These are phyloP conservation scores for Tolypocladium amazonense DNA, from an alignment of 2,329 filamentous ascomycete genomes.

Conservation along the genomic window DNA sequence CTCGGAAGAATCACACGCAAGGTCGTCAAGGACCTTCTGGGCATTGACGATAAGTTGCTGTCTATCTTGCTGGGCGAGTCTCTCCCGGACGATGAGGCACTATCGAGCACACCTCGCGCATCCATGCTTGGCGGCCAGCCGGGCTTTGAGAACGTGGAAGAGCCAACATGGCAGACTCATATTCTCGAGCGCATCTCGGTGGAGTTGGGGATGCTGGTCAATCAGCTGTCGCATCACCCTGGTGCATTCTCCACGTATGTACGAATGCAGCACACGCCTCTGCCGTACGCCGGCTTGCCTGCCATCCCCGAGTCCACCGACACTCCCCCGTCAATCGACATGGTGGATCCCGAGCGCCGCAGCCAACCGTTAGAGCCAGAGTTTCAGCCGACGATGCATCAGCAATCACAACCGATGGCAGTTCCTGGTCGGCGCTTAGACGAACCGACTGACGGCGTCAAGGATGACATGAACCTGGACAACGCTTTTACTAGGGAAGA, in stretches of 20 bases:
- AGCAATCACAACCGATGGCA: conserved; percentile 23
- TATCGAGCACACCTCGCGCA: conserved; percentile 36
- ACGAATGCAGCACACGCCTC: conserved; percentile 49
- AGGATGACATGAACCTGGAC: conserved; percentile 13
- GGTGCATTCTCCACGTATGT: conserved; percentile 80
- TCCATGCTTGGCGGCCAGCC: conserved; percentile 20
- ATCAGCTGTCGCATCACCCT: conserved; percentile 69
- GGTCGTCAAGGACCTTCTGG: conserved; percentile 81
- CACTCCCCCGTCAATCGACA: conserved; percentile 17
- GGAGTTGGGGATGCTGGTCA: conserved; percentile 75
- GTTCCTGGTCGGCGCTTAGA: conserved; percentile 20
- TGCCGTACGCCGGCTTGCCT: conserved; percentile 71
- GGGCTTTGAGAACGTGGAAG: conserved; percentile 20
- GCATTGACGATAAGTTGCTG: conserved; percentile 76
- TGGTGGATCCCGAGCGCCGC: conserved; percentile 10
- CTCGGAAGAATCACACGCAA: conserved; percentile 75
- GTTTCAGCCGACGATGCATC: conserved; percentile 37
- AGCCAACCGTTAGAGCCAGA: conserved; percentile 19
- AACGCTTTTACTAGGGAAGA: conserved; percentile 58
- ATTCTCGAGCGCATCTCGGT: conserved; percentile 76
- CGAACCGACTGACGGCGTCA: conserved; percentile 9
- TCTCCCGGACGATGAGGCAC: conserved; percentile 43
- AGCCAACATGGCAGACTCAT: conserved; percentile 59
- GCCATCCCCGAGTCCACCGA: conserved; percentile 44
- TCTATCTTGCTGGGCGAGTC: conserved; percentile 80